phyloP scores from a whole-genome alignment of 352 stramenopile species.

The Phytophthora nicotianae region DNA sequence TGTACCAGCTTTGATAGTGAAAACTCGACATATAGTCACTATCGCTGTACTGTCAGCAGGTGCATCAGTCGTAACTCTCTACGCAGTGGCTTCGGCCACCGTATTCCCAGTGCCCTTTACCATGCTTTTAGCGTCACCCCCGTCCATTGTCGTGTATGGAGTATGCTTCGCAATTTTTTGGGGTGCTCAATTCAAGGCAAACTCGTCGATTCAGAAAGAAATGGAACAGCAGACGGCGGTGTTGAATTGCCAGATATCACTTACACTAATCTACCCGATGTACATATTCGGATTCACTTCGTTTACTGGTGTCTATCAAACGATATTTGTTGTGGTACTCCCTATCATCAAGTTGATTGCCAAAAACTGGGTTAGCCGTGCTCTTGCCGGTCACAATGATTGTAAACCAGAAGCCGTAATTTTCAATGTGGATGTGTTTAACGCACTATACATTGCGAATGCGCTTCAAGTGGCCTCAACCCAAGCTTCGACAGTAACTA shows the following conservation, averaged over 20 bases:
- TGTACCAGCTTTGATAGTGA: conserved; percentile 12
- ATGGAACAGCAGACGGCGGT: conserved; percentile 21
- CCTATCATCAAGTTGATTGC: conserved; percentile 23
- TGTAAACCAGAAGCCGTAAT: conserved; percentile 36
- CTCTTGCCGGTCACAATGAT: conserved; percentile 24
- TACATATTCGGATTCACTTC: conserved; percentile 33
- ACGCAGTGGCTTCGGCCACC: conserved; percentile 10
- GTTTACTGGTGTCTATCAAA: conserved; percentile 17
- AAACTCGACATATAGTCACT: conserved; percentile 12
- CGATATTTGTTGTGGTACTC: conserved; percentile 16
- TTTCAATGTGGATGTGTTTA: conserved; percentile 50
- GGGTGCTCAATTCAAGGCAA: conserved; percentile 17
- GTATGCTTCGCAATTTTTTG: conserved; percentile 25
- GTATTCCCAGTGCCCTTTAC: conserved; percentile 24
- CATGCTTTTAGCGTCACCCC: conserved; percentile 19
- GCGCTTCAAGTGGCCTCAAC: conserved; percentile 22
- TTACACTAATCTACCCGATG: conserved; percentile 36
- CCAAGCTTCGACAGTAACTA: conserved; percentile 11
- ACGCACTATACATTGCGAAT: conserved; percentile 34
- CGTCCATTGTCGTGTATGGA: conserved; percentile 14
- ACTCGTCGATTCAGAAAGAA: conserved; percentile 15
- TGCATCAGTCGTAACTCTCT: conserved; percentile 11
- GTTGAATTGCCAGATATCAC: conserved; percentile 21
- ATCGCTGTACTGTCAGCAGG: conserved; percentile 10
- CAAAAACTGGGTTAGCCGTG: conserved; percentile 37